Conservation (phyloP, 495 filamentous ascomycete genomes). For the Tuber umbilicatum region DNA sequence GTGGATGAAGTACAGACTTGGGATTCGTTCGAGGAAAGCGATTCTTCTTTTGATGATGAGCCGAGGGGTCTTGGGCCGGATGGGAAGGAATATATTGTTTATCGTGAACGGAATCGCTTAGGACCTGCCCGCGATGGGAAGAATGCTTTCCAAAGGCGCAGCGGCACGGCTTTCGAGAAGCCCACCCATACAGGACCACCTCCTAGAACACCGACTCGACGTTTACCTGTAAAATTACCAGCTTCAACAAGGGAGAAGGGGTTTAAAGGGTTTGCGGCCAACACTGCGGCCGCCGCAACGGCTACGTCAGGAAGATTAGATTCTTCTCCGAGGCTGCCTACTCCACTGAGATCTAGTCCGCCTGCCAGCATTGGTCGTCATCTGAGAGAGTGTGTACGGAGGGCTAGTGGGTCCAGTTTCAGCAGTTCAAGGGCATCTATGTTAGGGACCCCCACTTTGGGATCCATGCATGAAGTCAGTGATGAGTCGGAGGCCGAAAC, state of each 20-base stretch:
- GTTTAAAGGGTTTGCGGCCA: slow-evolving; percentile 26
- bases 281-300: slow-evolving; percentile 22
- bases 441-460: slow-evolving; percentile 25
- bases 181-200: slow-evolving; percentile 12
- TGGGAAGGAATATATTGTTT: slow-evolving; percentile 37
- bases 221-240: slow-evolving; percentile 24
- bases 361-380: slow-evolving; percentile 28
- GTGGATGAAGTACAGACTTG: slow-evolving; percentile 24
- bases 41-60: slow-evolving; percentile 40
- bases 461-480: slow-evolving; percentile 32
- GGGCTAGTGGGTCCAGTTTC: slow-evolving; percentile 26
- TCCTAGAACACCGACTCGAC: slow-evolving; percentile 30
- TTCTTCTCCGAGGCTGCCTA: slow-evolving; percentile 37
- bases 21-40: slow-evolving; percentile 40
- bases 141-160: slow-evolving; percentile 14
- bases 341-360: slow-evolving; percentile 37
- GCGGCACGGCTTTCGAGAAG: slow-evolving; percentile 8
- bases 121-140: slow-evolving; percentile 21
- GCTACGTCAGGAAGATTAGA: slow-evolving; percentile 29
- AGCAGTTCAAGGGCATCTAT: slow-evolving; percentile 20
- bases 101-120: slow-evolving; percentile 31
- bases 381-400: slow-evolving; percentile 29
- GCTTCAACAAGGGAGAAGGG: slow-evolving; percentile 20
- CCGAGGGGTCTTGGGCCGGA: slow-evolving; percentile 40
- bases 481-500: slow-evolving; percentile 41